phyloP scores from a whole-genome alignment of 1,284 basidiomycete species.

The Porogramme epimiltina region DNA sequence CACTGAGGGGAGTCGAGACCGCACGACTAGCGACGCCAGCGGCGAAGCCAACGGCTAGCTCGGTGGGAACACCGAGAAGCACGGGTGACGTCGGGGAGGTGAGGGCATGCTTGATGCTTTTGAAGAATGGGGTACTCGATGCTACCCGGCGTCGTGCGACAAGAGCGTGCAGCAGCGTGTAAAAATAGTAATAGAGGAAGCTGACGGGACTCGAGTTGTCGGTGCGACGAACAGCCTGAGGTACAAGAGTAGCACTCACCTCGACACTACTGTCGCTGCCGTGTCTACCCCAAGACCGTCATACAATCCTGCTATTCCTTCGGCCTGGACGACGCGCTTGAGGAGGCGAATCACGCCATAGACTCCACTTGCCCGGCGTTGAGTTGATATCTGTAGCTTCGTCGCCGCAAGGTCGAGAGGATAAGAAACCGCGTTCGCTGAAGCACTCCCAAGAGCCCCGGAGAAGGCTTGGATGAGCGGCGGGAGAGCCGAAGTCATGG shows the following conservation, averaged over 20 bases:
- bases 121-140: conserved; percentile 4
- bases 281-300: conserved; percentile 53
- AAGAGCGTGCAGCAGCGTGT: conserved; percentile 34
- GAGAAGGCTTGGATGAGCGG: conserved; percentile 59
- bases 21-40: conserved; percentile 57
- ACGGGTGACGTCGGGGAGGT: conserved; percentile 17
- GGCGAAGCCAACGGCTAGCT: conserved; percentile 52
- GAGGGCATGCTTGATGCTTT: conserved; percentile 15
- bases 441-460: conserved; percentile 54
- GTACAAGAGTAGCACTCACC: conserved; percentile 35
- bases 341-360: conserved; percentile 39
- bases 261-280: conserved; percentile 53
- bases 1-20: conserved; percentile 53
- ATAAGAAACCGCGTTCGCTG: conserved; percentile 53
- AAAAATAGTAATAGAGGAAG: conserved; percentile 43
- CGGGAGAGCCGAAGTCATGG: conserved; percentile 57
- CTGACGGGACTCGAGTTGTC: conserved; percentile 26
- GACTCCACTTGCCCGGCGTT: conserved; percentile 36
- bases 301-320: conserved; percentile 48
- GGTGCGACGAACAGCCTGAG: not conserved
- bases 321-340: conserved; percentile 36
- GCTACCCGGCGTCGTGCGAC: conserved; percentile 21
- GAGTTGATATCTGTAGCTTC: conserved; percentile 37
- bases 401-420: conserved; percentile 58
- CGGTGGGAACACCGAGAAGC: conserved; percentile 39